Evolutionary conservation across 176 grass and related monocot species (phyloP).

Genomic region (Stipa capillata): DNA sequence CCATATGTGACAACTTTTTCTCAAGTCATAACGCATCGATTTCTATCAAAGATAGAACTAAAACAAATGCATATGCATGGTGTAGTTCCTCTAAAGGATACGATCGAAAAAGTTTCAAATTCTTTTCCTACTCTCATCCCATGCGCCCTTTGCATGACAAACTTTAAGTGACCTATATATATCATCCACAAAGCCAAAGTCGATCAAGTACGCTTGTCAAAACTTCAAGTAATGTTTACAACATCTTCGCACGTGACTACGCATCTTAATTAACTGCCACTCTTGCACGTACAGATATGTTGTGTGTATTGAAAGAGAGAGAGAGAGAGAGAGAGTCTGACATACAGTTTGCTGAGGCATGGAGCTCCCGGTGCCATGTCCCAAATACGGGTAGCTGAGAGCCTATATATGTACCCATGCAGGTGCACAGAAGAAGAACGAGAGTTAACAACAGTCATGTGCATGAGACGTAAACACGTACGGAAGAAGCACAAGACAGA

Average conservation of each 20-base stretch:
- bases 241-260: neutral
- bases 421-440: neutral
- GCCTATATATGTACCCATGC: slow-evolving; percentile 36
- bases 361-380: slow-evolving; percentile 19
- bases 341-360: slow-evolving; percentile 37
- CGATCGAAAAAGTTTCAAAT: neutral
- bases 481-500: neutral
- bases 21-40: neutral
- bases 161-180: neutral
- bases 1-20: too few species aligned
- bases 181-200: slow-evolving; percentile 8
- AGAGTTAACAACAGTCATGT: neutral
- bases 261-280: neutral
- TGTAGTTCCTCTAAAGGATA: neutral
- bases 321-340: neutral
- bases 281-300: slow-evolving; percentile 16
- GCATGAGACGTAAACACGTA: neutral
- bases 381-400: slow-evolving; percentile 74
- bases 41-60: neutral
- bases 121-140: neutral
- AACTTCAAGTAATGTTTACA: neutral
- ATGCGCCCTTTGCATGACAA: neutral
- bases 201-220: neutral
- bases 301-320: slow-evolving; percentile 14
- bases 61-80: too few species aligned